Percentiles rank a stretch among this genome's conserved stretches.
Conservation (phyloP, 208 protist genomes). For the Acanthamoeba lenticulata region DNA sequence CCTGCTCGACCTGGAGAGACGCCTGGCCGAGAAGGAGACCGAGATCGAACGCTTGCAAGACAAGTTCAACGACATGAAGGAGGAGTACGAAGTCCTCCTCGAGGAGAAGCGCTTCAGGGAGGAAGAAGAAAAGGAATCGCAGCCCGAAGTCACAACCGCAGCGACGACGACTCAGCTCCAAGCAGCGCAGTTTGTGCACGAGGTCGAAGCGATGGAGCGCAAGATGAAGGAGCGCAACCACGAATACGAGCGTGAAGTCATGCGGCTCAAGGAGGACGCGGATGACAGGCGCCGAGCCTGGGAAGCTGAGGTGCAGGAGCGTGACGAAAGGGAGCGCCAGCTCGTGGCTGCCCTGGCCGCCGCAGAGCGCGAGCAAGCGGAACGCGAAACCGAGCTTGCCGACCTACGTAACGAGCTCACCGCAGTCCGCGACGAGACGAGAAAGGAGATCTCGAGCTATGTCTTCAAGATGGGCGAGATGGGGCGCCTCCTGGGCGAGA, state of each 20-base stretch:
- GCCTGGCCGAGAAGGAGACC: slow-evolving; percentile 17
- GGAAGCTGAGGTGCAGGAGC: not conserved
- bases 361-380: not conserved
- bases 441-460: not conserved
- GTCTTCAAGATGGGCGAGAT: not conserved
- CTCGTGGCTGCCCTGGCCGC: not conserved
- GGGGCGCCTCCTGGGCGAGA: not conserved
- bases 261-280: not conserved
- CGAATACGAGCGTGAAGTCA: not conserved
- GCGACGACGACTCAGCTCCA: not conserved
- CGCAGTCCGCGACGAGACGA: not conserved
- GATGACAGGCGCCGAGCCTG: not conserved
- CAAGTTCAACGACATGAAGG: slow-evolving; percentile 36
- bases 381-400: not conserved
- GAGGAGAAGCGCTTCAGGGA: slow-evolving; percentile 34
- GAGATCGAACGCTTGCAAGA: slow-evolving; percentile 24
- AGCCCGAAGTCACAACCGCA: not conserved
- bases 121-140: not conserved
- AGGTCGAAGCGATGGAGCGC: not conserved
- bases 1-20: not conserved
- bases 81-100: slow-evolving; percentile 33
- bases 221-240: slow-evolving; percentile 26
- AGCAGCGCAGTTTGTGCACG: not conserved
- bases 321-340: not conserved
- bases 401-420: not conserved